Percentiles rank a stretch among this genome's conserved stretches.
Conservation (phyloP, 345 rosid species). For the Hibiscus trionum region DNA sequence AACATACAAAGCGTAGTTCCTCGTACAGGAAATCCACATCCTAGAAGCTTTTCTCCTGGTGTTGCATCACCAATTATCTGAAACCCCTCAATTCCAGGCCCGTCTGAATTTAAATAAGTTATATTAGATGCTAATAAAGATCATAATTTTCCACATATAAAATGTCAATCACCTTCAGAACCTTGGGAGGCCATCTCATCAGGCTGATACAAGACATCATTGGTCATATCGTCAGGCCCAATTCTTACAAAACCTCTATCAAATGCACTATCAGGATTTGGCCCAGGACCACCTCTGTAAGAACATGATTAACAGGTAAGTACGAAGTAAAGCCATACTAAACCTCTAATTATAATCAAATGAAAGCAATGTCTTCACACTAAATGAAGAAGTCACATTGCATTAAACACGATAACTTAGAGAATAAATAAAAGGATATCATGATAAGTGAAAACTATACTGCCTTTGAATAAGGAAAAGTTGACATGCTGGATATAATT, state of each 20-base stretch:
- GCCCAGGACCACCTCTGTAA: conserved; percentile 28
- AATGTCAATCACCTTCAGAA: conserved; percentile 39
- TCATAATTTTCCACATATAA: conserved; percentile 1
- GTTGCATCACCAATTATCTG: conserved; percentile 84
- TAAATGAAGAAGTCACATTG: background rate
- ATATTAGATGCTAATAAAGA: conserved; percentile 19
- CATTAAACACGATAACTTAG: background rate
- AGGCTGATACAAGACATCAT: conserved; percentile 21
- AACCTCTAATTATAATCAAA: background rate
- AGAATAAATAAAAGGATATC: background rate
- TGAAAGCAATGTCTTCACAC: conserved; percentile 2
- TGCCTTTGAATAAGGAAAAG: background rate
- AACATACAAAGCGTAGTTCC: conserved; percentile 98
- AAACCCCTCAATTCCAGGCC: conserved; percentile 88
- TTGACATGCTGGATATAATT: background rate
- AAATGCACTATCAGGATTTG: conserved; percentile 19
- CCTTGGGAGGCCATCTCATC: conserved; percentile 29
- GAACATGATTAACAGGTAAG: conserved; percentile 3
- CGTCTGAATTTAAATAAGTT: conserved; percentile 35
- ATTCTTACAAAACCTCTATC: conserved; percentile 13
- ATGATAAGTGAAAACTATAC: background rate
- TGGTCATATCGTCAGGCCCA: conserved; percentile 17
- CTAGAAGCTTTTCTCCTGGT: conserved; percentile 90
- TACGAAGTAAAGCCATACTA: background rate
- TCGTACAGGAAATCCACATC: conserved; percentile 80